These are phyloP conservation scores for Citrus sp. DNA, from an alignment of 345 rosid genomes.

Conservation along the genomic window DNA sequence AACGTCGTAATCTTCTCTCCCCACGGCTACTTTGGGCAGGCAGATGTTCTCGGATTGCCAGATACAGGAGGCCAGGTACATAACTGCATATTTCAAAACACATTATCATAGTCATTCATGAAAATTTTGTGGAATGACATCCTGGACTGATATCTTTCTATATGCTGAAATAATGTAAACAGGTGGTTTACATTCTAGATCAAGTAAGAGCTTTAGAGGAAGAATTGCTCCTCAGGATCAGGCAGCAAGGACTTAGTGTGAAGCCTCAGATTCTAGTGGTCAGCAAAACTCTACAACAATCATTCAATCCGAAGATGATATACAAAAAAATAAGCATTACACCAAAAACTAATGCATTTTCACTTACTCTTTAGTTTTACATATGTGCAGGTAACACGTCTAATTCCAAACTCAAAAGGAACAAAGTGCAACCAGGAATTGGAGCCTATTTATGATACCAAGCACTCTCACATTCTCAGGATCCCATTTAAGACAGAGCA, in stretches of 20 bases:
- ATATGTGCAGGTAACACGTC: constrained; percentile 50
- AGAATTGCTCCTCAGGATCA: constrained; percentile 62
- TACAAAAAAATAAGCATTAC: neutral
- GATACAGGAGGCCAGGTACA: constrained; percentile 94
- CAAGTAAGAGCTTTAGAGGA: constrained; percentile 95
- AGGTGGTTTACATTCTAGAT: constrained; percentile 98
- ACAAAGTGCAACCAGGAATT: constrained; percentile 82
- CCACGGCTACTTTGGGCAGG: constrained; percentile 91
- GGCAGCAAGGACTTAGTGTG: constrained; percentile 65
- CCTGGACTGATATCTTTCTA: neutral
- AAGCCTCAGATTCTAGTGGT: constrained; percentile 92
- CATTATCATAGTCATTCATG: neutral
- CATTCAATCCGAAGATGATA: neutral
- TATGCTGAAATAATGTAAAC: neutral
- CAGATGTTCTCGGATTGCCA: constrained; percentile 89
- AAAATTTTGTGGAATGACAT: no score
- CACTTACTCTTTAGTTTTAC: neutral
- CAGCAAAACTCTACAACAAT: constrained; percentile 14
- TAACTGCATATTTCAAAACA: neutral
- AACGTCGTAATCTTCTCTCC: constrained; percentile 84
- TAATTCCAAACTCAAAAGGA: constrained; percentile 78
- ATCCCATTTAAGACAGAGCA: constrained; percentile 74
- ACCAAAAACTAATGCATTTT: neutral
- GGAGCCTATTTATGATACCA: constrained; percentile 62
- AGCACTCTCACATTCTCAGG: constrained; percentile 74